A percentile compares a stretch with the other conserved stretches of the same genome.
Conservation (phyloP, 2,329 filamentous ascomycete species). For the Aspergillus costaricaensis region DNA sequence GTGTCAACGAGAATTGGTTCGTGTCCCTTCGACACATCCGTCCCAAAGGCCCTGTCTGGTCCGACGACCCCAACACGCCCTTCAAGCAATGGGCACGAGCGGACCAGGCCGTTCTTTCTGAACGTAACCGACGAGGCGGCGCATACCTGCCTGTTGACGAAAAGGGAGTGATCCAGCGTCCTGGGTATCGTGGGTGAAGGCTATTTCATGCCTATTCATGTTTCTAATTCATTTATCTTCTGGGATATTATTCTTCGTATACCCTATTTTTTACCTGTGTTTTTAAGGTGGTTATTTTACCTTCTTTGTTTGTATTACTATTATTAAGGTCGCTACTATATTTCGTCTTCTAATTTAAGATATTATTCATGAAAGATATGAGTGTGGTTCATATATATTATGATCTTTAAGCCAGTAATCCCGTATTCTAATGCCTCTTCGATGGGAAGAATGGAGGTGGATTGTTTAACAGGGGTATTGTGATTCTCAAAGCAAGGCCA, state of each 20-base stretch:
- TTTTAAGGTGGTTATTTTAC: background rate
- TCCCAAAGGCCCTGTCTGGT: conserved; percentile 31
- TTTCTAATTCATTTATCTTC: background rate
- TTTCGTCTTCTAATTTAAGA: background rate
- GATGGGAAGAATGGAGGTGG: too few relatives aligned
- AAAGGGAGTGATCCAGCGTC: conserved; percentile 35
- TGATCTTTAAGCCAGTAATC: too few relatives aligned
- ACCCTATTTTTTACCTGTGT: background rate
- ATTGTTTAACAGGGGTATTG: too few relatives aligned
- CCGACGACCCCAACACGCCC: conserved; percentile 38
- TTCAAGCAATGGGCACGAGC: conserved; percentile 42
- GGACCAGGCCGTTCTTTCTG: conserved; percentile 34
- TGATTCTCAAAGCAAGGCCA: too few relatives aligned
- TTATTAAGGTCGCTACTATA: background rate
- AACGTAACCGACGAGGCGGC: conserved; percentile 32
- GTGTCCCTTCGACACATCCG: conserved; percentile 28
- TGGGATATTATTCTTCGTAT: background rate
- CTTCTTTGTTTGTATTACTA: background rate
- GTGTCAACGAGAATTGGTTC: conserved; percentile 34
- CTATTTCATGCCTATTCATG: background rate
- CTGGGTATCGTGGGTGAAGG: background rate
- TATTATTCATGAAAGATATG: background rate
- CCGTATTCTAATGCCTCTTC: too few relatives aligned
- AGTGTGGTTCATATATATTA: background rate
- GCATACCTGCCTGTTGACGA: conserved; percentile 32